Conservation (phyloP, 768 basidiomycete genomes). For the Pleurotus tuber-regium region DNA sequence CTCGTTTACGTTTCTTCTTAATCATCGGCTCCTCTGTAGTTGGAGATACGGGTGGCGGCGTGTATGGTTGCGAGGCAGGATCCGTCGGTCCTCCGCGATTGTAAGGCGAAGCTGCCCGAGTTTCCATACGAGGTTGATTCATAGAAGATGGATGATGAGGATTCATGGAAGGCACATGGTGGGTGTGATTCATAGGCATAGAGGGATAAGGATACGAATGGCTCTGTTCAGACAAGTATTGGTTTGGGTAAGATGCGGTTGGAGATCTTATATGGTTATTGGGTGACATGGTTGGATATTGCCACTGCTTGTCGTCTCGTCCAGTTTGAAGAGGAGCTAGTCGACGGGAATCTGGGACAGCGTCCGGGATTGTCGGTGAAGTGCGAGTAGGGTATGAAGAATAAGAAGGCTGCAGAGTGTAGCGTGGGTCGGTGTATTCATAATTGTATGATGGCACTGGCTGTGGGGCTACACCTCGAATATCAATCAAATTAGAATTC, state of each 20-base stretch:
- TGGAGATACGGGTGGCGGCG: constrained; percentile 49
- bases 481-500: constrained; percentile 36
- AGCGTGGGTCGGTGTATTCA: constrained; percentile 56
- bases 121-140: constrained; percentile 28
- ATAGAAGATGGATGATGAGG: constrained; percentile 22
- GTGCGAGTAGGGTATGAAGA: constrained; percentile 46
- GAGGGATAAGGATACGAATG: constrained; percentile 39
- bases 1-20: constrained; percentile 88
- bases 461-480: constrained; percentile 37
- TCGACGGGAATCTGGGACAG: constrained; percentile 46
- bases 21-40: constrained; percentile 64
- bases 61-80: constrained; percentile 48
- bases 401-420: constrained; percentile 35
- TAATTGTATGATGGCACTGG: constrained; percentile 48
- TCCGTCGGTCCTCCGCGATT: constrained; percentile 29
- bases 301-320: constrained; percentile 47
- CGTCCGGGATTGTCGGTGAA: constrained; percentile 45
- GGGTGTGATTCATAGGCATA: constrained; percentile 24
- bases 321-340: constrained; percentile 51
- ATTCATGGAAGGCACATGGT: constrained; percentile 26
- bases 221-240: constrained; percentile 43
- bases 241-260: constrained; percentile 56
- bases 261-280: constrained; percentile 57
- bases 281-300: constrained; percentile 34
- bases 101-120: constrained; percentile 44